Conservation (phyloP, 148 eudicot species). For the Heliosperma pusillum region DNA sequence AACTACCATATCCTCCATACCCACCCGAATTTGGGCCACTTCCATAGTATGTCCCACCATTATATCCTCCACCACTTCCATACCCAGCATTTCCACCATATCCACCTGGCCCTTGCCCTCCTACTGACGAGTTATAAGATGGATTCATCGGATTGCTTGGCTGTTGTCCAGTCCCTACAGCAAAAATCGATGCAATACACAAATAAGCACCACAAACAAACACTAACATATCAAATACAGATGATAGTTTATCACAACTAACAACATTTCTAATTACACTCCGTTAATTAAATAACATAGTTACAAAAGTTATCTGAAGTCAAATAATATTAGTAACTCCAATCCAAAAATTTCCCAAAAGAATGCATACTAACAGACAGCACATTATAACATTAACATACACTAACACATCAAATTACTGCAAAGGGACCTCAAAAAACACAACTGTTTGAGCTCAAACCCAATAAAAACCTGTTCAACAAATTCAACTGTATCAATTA, state of each 20-base stretch:
- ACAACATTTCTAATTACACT: background rate
- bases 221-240: background rate
- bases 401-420: too few species aligned
- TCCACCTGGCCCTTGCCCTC: slow-evolving; percentile 43
- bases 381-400: background rate
- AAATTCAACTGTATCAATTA: too few species aligned
- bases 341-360: background rate
- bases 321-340: background rate
- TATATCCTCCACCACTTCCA: slow-evolving; percentile 31
- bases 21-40: slow-evolving; percentile 49
- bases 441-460: too few species aligned
- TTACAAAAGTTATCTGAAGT: background rate
- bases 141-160: slow-evolving; percentile 33
- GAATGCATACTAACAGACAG: background rate
- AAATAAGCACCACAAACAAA: background rate
- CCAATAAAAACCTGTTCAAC: too few species aligned
- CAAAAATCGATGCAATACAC: background rate
- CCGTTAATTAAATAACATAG: background rate
- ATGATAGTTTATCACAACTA: background rate
- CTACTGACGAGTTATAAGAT: slow-evolving; percentile 28
- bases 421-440: too few species aligned
- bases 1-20: slow-evolving; percentile 45
- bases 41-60: slow-evolving; percentile 46
- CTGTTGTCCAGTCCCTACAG: slow-evolving; percentile 34
- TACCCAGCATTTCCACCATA: slow-evolving; percentile 47